Base-by-base conservation (phyloP, 495 filamentous ascomycete genomes). In the Penicillium soppii region DNA sequence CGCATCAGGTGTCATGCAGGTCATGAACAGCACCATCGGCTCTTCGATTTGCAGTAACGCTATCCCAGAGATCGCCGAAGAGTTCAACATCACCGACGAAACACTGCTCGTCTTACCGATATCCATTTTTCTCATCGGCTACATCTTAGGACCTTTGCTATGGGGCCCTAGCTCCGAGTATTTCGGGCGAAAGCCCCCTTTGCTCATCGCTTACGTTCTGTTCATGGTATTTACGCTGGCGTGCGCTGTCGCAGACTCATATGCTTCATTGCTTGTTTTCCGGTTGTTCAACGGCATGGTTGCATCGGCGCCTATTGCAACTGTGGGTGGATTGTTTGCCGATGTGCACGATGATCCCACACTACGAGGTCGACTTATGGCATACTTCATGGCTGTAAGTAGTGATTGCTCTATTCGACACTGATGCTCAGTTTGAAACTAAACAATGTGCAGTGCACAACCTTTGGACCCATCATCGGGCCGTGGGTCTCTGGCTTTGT, bases 21-120 rank as follows among this genome's bases (percentile, higher is more conserved):
- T 91, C 36, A 63, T 89, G 61, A 91, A 91, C 67, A 84, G 80
- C 27, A 90, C 88, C n/a, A 79, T 91, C 58, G 82, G 82, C 3
- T 86, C 82, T 23, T 77, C 84, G 0, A 67, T 92, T 13, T 84
- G 87, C 2, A 81, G 81, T 48, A 85, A 81, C 56, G 81, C 81
- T 33, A 81, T 80, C 33, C 73, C 72, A 4, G 78, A 73, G 41
- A 86, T 88, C 15, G 67, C 76, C 0, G 54, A 66, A 7, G 74
- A 85, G 47, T 90, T 84, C 69, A 48, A 75, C 43, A 68, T 90
- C 44, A 76, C 73, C 2, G 77, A 80, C 29, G 60, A 84, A 36
- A 67, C 70, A 36, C 71, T 79, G 15, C 71, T 83, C 9, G 82
- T 88, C n/a, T 74, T 92, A 2, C 88, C 88, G 1, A 88, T 88